These are phyloP conservation scores for Ilyonectria robusta DNA, from an alignment of 2,329 filamentous ascomycete genomes.

Conservation along the genomic window DNA sequence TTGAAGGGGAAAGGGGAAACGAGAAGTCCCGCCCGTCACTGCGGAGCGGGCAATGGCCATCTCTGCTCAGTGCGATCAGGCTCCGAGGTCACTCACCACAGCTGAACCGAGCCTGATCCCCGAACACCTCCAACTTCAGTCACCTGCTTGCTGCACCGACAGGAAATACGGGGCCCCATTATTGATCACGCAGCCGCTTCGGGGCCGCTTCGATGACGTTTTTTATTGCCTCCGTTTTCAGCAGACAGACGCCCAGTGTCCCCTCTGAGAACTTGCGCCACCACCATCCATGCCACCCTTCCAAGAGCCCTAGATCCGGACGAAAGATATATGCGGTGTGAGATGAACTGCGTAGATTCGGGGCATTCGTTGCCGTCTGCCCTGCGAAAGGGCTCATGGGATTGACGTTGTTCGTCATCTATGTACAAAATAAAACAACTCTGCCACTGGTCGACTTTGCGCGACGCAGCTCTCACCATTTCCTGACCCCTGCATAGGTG, in stretches of 20 bases:
- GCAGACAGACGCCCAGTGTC: not conserved
- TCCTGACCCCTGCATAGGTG: not conserved
- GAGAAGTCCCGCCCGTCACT: not conserved
- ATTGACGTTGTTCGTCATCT: not conserved
- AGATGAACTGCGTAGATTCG: too few relatives aligned
- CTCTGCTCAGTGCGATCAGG: not conserved
- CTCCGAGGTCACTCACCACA: not conserved
- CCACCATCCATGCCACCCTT: not conserved
- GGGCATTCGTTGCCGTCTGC: too few relatives aligned
- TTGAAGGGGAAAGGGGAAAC: not conserved
- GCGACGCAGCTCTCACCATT: not conserved
- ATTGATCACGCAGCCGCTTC: not conserved
- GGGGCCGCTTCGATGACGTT: not conserved
- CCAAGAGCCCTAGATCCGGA: not conserved
- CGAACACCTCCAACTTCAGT: not conserved
- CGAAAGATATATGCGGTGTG: too few relatives aligned
- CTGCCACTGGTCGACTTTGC: not conserved
- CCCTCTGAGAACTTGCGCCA: not conserved
- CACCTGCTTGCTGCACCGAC: not conserved
- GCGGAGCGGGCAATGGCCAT: not conserved
- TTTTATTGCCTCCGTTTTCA: not conserved
- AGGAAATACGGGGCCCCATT: not conserved
- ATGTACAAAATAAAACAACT: not conserved
- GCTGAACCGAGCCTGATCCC: not conserved
- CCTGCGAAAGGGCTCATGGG: too few relatives aligned